Evolutionary conservation across 2,329 filamentous ascomycete genomes (phyloP), one percentile per base, ranked within the genome.

Genomic region (Sclerotinia sclerotiorum): DNA sequence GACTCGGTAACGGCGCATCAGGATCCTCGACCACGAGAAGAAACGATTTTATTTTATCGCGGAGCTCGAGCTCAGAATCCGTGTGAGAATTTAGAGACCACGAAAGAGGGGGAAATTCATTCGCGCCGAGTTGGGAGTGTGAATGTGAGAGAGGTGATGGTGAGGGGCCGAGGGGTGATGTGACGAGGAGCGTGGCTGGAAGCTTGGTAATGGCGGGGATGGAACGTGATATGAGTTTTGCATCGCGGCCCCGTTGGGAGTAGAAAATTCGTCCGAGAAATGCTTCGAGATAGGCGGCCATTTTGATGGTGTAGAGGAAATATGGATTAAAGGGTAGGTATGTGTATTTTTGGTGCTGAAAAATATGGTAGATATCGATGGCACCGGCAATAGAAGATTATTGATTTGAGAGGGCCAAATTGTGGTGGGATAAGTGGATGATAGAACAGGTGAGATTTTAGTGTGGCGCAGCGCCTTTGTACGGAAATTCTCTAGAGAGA

Each of bases 11-110:
- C 15, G 49, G 62, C 8, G 27, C 39, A 54, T 55, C 62, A 8
- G 44, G 35, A 52, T 65, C 35, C 24, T 65, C 49, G 13, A 65
- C 62, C 8, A 65, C 60, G 24, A 63, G 60, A 2, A 39, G 19
- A 46, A 35, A 63, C 19, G 44, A 17, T 10, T 51, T 52, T 8
- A 61, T 27, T 32, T 63, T 8, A 8, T 17, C n/a, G 8, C 32
- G 5, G 24, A 58, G 19, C 11, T 58, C 4, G 19, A 29, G 29
- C 29, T 29, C 29, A 5, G 56, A n/a, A 19, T 42, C 35, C 4
- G 60, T n/a, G 39, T 27, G 13, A 15, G 42, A 2, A 46, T 32
- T 19, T 27, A 44, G 19, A 8, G 32, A 27, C 57, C 39, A 61
- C 6, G 57, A 61, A 11, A 61, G 19, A 19, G 35, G 21, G 0